These are phyloP conservation scores for Trichoderma cornu-damae DNA, from an alignment of 2,329 filamentous ascomycete genomes.

Conservation along the genomic window DNA sequence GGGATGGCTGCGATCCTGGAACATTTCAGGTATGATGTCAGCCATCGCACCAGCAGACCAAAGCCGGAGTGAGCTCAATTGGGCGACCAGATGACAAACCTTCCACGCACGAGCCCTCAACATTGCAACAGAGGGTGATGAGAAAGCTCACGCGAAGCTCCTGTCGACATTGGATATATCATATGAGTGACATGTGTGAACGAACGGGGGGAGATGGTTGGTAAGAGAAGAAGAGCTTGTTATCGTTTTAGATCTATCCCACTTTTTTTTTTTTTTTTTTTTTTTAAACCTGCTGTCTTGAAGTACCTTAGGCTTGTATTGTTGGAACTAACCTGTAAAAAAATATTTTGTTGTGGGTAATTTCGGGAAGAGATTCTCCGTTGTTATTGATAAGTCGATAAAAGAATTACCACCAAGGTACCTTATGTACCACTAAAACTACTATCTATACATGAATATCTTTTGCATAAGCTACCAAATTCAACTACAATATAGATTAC, in stretches of 20 bases:
- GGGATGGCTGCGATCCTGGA: slow-evolving; percentile 34
- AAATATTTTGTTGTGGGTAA: no score
- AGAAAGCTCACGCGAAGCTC: background rate
- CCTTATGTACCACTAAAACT: no score
- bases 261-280: slow-evolving; percentile 9
- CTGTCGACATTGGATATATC: slow-evolving; percentile 13
- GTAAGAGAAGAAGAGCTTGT: background rate
- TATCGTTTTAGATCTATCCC: no score
- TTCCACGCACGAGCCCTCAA: slow-evolving; percentile 40
- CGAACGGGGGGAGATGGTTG: background rate
- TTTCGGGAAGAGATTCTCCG: slow-evolving; percentile 5
- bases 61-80: slow-evolving; percentile 5
- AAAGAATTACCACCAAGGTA: no score
- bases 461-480: no score
- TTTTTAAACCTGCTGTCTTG: background rate
- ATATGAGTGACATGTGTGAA: background rate
- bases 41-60: background rate
- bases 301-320: background rate
- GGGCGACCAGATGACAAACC: slow-evolving; percentile 28
- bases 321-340: no score
- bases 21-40: slow-evolving; percentile 14
- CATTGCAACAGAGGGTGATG: slow-evolving; percentile 32
- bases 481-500: no score
- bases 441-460: no score
- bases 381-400: no score